These are phyloP conservation scores for Hemileccinum rubropunctum DNA, from an alignment of 768 basidiomycete species.

Conservation along the genomic window DNA sequence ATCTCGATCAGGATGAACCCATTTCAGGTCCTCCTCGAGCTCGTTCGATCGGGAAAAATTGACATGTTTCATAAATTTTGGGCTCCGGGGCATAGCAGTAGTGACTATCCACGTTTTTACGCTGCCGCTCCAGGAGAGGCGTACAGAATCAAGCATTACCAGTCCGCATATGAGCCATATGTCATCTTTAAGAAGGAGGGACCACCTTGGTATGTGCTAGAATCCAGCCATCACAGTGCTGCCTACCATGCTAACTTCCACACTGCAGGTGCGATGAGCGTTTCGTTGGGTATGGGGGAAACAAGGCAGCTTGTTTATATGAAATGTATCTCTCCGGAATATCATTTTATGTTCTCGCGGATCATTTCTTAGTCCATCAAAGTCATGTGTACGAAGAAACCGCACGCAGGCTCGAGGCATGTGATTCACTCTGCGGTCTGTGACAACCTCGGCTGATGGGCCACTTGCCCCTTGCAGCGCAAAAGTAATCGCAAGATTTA, in stretches of 20 bases:
- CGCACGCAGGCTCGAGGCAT: slow-evolving; percentile 67
- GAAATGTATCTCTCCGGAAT: slow-evolving; percentile 89
- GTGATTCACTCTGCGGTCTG: not conserved
- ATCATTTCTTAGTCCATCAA: slow-evolving; percentile 89
- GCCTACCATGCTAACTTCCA: not conserved
- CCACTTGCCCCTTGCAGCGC: slow-evolving; percentile 40
- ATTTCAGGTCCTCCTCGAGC: slow-evolving; percentile 50
- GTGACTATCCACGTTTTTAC: slow-evolving; percentile 72
- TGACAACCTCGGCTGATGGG: not conserved
- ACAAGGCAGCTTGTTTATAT: slow-evolving; percentile 90
- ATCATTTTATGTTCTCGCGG: slow-evolving; percentile 77
- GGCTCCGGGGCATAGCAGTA: slow-evolving; percentile 77
- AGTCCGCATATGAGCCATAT: slow-evolving; percentile 87
- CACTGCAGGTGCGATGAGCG: slow-evolving; percentile 82
- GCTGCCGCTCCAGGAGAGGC: slow-evolving; percentile 58
- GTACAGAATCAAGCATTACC: slow-evolving; percentile 75
- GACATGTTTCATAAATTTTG: slow-evolving; percentile 79
- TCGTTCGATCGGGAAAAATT: slow-evolving; percentile 55
- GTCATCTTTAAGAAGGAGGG: slow-evolving; percentile 76
- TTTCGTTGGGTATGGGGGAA: slow-evolving; percentile 88
- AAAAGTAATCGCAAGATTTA: slow-evolving; percentile 76
- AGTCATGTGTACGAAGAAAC: slow-evolving; percentile 79
- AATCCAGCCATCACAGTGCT: not conserved
- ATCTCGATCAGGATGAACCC: not conserved
- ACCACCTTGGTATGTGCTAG: slow-evolving; percentile 59